Base-by-base conservation (phyloP, 1,284 basidiomycete species). In the Pholiota adiposa region DNA sequence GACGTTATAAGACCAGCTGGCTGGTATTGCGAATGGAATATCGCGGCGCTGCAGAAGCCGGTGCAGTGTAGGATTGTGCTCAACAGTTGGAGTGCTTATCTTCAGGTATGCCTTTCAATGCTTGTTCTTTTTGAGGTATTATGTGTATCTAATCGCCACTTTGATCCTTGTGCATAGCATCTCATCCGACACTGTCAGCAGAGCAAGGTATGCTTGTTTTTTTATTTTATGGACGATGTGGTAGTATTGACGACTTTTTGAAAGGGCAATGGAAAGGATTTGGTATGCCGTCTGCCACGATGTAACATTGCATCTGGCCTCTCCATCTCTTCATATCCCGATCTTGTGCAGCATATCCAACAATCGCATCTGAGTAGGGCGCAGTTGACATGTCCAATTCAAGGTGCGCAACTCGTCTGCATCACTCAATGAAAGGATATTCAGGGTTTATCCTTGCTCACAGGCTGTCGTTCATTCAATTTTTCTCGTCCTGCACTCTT, bases 1-100 rank as follows among this genome's bases (percentile, higher is more conserved):
- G 64, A 71, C 60, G 60, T 66, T 18, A 54, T 72, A 23, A 63
- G 62, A 34, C 63, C 58, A 34, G 33, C 60, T 31, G 64, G 64
- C 12, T 64, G 60, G 61, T 51, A 52, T 21, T 74, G 73, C 67
- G 70, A 72, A 56, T 73, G 71, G 65, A 65, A 61, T 54, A 40
- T 43, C 27, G 51, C 52, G 25, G 50, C 61, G 27, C 40, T 61
- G 12, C 60, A 63, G 25, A 66, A 65, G 51, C 44, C 31, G 14
- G 51, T 54, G 2, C 49, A 58, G 38, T 71, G 70, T 51, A 57
- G 52, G 40, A 60, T 64, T 34, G 19, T 62, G 2, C 65, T 70
- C 18, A 51, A 51, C 7, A 67, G 67, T 46, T 71, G 67, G 69
- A 65, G 64, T 61, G 65, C 67, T 18, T 65, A 67, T 40, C 51